Evolutionary conservation across 2,329 filamentous ascomycete genomes (phyloP).

Genomic region (Aureobasidium leucospermi): DNA sequence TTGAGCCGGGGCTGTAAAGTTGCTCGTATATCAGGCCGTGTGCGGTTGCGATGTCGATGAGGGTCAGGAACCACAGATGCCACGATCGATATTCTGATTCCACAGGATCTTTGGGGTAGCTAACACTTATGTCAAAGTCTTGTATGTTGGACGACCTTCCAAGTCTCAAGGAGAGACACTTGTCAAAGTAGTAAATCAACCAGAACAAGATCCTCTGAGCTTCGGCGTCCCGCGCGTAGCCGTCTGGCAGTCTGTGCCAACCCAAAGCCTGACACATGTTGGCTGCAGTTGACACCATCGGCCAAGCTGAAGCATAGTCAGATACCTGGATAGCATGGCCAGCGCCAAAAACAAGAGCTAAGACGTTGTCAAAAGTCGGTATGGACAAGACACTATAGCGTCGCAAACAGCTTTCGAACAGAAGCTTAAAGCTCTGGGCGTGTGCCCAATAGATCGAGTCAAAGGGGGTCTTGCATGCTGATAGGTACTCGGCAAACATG

Average conservation of each 20-base stretch:
- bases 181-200: not conserved
- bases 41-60: not conserved
- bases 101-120: not conserved
- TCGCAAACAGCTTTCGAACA: not conserved
- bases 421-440: not conserved
- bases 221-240: not conserved
- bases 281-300: not conserved
- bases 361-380: not conserved
- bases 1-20: not conserved
- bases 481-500: not conserved
- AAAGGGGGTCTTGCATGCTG: not conserved
- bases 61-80: not conserved
- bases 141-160: not conserved
- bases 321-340: not conserved
- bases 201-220: not conserved
- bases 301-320: not conserved
- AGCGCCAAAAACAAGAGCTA: not conserved
- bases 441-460: not conserved
- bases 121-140: not conserved
- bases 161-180: not conserved
- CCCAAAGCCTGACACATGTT: not conserved
- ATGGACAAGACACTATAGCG: not conserved
- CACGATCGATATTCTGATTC: not conserved
- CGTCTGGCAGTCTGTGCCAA: not conserved
- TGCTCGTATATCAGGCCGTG: not conserved